Evolutionary conservation across 1,284 basidiomycete genomes (phyloP).

Genomic region (Flammula alnicola): DNA sequence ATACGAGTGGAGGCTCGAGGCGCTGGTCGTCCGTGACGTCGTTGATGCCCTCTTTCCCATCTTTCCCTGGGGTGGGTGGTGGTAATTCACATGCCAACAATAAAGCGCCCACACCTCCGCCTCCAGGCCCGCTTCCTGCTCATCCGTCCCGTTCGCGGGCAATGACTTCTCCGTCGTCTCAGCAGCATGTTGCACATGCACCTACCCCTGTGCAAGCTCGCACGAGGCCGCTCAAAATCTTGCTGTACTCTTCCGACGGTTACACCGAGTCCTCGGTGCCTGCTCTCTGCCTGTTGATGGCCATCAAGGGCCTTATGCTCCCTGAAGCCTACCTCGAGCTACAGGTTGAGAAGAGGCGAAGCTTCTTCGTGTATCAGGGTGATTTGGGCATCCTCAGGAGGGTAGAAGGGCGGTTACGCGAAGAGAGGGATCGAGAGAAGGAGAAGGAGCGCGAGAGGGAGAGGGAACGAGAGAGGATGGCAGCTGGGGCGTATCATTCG

Average conservation of each 20-base stretch:
- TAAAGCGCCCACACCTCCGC: conserved; percentile 17
- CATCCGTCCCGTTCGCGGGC: conserved; percentile 25
- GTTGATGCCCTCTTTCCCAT: conserved; percentile 40
- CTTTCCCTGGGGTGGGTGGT: conserved; percentile 24
- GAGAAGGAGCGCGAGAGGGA: conserved; percentile 35
- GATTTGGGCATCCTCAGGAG: conserved; percentile 81
- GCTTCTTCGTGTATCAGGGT: conserved; percentile 90
- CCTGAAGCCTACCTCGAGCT: conserved; percentile 92
- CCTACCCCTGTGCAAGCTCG: conserved; percentile 32
- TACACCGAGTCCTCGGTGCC: conserved; percentile 92
- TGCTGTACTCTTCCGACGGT: conserved; percentile 80
- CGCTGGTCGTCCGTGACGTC: conserved; percentile 46
- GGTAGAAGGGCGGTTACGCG: conserved; percentile 67
- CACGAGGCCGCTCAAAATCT: conserved; percentile 69
- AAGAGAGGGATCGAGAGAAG: conserved; percentile 47
- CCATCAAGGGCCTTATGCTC: conserved; percentile 66
- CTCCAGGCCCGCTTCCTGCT: conserved; percentile 21
- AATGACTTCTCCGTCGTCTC: conserved; percentile 30
- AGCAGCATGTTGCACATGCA: conserved; percentile 22
- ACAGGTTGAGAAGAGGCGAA: conserved; percentile 73
- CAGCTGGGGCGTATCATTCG: conserved; percentile 19
- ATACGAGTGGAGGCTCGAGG: conserved; percentile 24
- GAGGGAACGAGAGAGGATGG: conserved; percentile 29
- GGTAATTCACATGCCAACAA: conserved; percentile 8
- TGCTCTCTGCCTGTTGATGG: conserved; percentile 90